Base-by-base conservation (phyloP, 176 grass and related monocot genomes). In the Raddia guianensis region DNA sequence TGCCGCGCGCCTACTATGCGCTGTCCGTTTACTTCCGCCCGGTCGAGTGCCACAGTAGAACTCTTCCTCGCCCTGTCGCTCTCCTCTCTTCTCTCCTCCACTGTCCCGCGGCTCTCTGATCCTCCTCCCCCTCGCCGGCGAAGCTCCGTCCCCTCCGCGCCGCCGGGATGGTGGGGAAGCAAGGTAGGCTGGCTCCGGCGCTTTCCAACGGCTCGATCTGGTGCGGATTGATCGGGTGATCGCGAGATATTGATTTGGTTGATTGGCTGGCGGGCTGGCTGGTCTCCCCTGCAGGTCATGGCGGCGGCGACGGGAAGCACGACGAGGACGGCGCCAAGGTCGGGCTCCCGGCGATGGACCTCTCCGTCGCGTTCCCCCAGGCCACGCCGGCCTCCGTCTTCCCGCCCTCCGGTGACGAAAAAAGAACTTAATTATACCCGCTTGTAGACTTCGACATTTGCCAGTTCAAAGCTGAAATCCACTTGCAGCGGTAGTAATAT, bases 331-430 rank as follows among this genome's bases (percentile, higher is more conserved):
- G 66, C 70, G 47, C 84, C 27, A 82, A 54, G 68, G 57, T 74
- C 68, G 80, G 64, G 14, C 60, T 83, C 21, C 73, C 82, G 63
- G 66, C 89, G 77, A 27, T 89, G 46, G 80, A 88, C 15, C 51
- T 92, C 51, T 49, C 83, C 35, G 50, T 81, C 62, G 87, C 87
- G 77, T 92, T 92, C 79, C 87, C 90, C 40, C 87, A 92, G 71
- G 90, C 75, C 19, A 92, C 84, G 21, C 90, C 90, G 12, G 87
- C 90, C 8, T 92, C 87, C 21, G 14, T 84, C 44, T 92, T 92
- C 60, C 90, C 90, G 40, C 87, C 87, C 43, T 71, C 75, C 44
- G 83, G 90, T 92, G 33, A 75, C 74, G 43, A 71, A 78, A 35
- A 6, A 47, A 13, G 37, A 19, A 19, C 9, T 47, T 46, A 4